A percentile compares a stretch with the other conserved stretches of the same genome.
These are phyloP conservation scores for Anastatica hierochuntica DNA, from an alignment of 345 rosid genomes.

Conservation along the genomic window DNA sequence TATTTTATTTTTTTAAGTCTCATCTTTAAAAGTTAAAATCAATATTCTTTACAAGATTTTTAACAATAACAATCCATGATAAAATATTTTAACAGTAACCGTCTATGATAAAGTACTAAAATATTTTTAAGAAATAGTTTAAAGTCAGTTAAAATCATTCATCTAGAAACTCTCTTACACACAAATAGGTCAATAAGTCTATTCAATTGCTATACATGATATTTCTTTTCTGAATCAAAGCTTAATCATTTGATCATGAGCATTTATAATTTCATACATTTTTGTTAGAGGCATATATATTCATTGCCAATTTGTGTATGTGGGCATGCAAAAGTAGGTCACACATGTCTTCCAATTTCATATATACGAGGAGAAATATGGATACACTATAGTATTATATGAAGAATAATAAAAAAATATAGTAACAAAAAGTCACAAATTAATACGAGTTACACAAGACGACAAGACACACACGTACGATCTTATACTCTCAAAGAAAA, in stretches of 20 bases:
- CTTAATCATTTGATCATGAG: constrained; percentile 11
- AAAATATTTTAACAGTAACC: no score
- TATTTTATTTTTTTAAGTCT: no score
- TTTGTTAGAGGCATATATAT: no score
- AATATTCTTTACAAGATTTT: no score
- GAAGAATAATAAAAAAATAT: neutral
- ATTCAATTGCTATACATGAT: constrained; percentile 13
- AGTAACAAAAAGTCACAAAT: neutral
- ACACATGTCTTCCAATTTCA: constrained; percentile 9
- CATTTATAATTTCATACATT: no score
- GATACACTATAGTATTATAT: neutral
- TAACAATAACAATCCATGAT: no score
- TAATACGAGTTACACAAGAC: constrained; percentile 18
- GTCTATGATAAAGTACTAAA: no score
- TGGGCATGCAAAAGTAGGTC: constrained; percentile 7
- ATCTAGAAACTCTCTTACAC: neutral
- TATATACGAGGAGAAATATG: constrained; percentile 12
- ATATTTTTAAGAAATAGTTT: no score
- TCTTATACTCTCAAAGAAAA: neutral
- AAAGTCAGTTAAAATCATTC: constrained; percentile 3
- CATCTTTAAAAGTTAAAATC: no score
- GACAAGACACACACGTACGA: constrained; percentile 28
- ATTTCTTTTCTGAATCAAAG: constrained; percentile 12
- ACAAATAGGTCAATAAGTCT: no score
- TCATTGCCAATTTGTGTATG: neutral